phyloP scores from a whole-genome alignment of 73 alveolate genomes.

The Effrenium voratum region DNA sequence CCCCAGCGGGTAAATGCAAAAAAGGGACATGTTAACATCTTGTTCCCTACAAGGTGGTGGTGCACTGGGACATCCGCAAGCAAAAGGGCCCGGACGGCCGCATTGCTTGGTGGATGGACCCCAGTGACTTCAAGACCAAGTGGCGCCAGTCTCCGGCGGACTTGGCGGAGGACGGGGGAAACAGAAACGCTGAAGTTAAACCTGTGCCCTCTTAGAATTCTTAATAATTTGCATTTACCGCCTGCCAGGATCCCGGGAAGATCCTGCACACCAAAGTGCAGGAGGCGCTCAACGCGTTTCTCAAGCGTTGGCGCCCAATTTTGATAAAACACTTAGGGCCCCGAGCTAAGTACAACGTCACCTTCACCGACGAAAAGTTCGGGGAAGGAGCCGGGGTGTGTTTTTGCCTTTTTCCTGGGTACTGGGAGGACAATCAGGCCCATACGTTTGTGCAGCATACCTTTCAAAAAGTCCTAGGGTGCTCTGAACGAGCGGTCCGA shows the following conservation, averaged over 20 bases:
- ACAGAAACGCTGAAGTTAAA: too few relatives aligned
- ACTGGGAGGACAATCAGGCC: neutral
- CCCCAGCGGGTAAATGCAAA: too few relatives aligned
- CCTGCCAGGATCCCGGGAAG: neutral
- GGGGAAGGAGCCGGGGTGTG: neutral
- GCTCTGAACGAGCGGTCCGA: neutral
- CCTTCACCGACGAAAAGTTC: neutral
- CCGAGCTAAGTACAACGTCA: neutral
- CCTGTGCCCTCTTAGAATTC: too few relatives aligned
- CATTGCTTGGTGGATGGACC: too few relatives aligned
- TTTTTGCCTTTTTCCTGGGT: neutral
- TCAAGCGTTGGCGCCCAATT: neutral
- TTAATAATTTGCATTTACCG: too few relatives aligned
- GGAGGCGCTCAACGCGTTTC: neutral
- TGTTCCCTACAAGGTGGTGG: too few relatives aligned
- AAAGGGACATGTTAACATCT: too few relatives aligned
- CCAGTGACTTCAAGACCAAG: too few relatives aligned
- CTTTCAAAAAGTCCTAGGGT: neutral
- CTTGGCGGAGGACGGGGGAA: too few relatives aligned
- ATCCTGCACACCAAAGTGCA: neutral
- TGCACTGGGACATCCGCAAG: too few relatives aligned
- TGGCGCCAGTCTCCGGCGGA: too few relatives aligned
- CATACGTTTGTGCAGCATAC: neutral
- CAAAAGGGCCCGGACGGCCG: too few relatives aligned
- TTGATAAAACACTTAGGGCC: neutral